phyloP scores from a whole-genome alignment of 2,329 filamentous ascomycete species.

The Blastomyces silverae region DNA sequence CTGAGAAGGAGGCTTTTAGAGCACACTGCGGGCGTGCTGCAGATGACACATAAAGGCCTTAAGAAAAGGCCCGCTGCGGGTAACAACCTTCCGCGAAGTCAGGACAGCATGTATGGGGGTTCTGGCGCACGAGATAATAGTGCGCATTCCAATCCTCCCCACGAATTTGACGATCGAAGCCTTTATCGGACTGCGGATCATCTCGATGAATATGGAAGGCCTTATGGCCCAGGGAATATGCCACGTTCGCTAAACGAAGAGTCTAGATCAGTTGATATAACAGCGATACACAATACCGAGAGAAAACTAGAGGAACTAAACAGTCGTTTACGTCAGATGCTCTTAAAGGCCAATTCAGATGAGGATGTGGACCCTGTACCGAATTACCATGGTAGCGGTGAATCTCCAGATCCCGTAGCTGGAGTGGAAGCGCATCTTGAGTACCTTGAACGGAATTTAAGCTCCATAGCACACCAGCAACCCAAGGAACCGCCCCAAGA shows the following conservation, averaged over 20 bases:
- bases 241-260: conserved; percentile 12
- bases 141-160: conserved; percentile 30
- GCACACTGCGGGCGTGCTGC: conserved; percentile 87
- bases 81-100: conserved; percentile 54
- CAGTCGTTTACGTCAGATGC: conserved; percentile 57
- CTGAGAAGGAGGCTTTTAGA: conserved; percentile 70
- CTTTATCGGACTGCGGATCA: conserved; percentile 64
- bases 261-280: conserved; percentile 27
- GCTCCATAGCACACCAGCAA: conserved; percentile 51
- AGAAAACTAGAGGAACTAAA: conserved; percentile 62
- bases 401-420: conserved; percentile 26
- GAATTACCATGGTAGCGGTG: conserved; percentile 27
- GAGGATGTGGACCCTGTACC: conserved; percentile 36
- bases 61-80: conserved; percentile 49
- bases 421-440: conserved; percentile 54
- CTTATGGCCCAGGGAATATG: conserved; percentile 24
- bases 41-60: conserved; percentile 77
- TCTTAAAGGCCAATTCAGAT: conserved; percentile 45
- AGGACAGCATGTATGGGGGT: conserved; percentile 64
- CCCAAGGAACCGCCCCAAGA: conserved; percentile 25
- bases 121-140: conserved; percentile 12
- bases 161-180: conserved; percentile 70
- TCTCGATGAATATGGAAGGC: conserved; percentile 45
- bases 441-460: conserved; percentile 62
- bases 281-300: conserved; percentile 56